phyloP scores from a whole-genome alignment of 2,329 filamentous ascomycete genomes.

The Aaosphaeria arxii region DNA sequence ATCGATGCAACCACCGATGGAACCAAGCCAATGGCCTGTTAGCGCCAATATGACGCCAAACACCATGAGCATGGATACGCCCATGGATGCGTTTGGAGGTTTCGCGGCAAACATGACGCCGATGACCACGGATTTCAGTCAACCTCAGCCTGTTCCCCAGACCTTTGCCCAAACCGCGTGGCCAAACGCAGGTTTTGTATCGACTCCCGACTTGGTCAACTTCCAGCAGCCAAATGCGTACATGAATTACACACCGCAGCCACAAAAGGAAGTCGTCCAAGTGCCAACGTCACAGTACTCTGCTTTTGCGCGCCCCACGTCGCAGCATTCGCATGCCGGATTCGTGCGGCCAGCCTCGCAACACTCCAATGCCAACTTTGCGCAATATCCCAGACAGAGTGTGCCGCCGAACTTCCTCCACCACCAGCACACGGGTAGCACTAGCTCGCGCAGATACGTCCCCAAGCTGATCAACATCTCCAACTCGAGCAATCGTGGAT shows the following conservation, averaged over 20 bases:
- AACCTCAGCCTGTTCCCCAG: conserved; percentile 29
- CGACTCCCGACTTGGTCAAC: conserved; percentile 30
- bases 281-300: conserved; percentile 9
- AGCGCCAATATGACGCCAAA: conserved; percentile 29
- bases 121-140: conserved; percentile 30
- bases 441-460: conserved; percentile 26
- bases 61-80: conserved; percentile 22
- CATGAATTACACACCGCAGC: conserved; percentile 27
- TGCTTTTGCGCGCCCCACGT: conserved; percentile 16
- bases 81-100: conserved; percentile 26
- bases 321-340: conserved; percentile 25
- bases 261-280: conserved; percentile 27
- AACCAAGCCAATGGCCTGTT: conserved; percentile 33
- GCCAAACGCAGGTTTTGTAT: conserved; percentile 34
- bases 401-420: conserved; percentile 34
- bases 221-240: conserved; percentile 29
- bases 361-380: conserved; percentile 24
- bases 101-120: conserved; percentile 27
- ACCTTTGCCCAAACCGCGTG: conserved; percentile 27
- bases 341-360: conserved; percentile 31
- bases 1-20: conserved; percentile 7
- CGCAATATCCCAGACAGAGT: conserved; percentile 33
- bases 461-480: conserved; percentile 36
- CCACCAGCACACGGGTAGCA: conserved; percentile 14
- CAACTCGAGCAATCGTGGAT: conserved; percentile 20